phyloP scores from a whole-genome alignment of 1,284 basidiomycete species.

The Rhodotorula sp. region DNA sequence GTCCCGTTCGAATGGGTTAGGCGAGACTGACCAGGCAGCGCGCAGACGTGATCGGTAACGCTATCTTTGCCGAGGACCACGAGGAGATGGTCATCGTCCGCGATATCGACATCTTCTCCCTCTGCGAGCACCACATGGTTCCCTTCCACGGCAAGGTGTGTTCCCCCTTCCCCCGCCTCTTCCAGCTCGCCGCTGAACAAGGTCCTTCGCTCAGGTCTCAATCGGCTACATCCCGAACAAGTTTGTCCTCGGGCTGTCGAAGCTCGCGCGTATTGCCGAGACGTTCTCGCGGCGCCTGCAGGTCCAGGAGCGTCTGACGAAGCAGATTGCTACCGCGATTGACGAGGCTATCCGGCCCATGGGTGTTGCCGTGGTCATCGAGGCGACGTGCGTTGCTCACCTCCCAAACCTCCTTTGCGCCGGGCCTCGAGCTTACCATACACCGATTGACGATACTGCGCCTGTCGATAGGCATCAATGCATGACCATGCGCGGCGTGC shows the following conservation, averaged over 20 bases:
- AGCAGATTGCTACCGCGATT: conserved; percentile 94
- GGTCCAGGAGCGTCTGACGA: conserved; percentile 96
- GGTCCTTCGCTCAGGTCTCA: conserved; percentile 56
- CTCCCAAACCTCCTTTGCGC: too few relatives aligned
- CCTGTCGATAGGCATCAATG: conserved; percentile 77
- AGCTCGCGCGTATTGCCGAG: conserved; percentile 95
- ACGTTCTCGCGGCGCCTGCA: conserved; percentile 94
- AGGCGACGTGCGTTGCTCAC: conserved; percentile 74
- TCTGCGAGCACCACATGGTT: conserved; percentile 98
- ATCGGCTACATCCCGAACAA: conserved; percentile 92
- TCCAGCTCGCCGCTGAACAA: neutral
- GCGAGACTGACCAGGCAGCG: neutral
- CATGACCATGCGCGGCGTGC: conserved; percentile 99
- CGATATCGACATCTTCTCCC: conserved; percentile 94
- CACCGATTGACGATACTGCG: rapidly evolving
- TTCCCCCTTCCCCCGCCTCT: neutral
- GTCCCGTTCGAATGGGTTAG: rapidly evolving
- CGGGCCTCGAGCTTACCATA: neutral
- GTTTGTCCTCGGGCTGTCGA: conserved; percentile 93
- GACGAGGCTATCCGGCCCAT: conserved; percentile 96
- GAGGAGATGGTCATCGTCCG: conserved; percentile 99
- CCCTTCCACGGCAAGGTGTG: conserved; percentile 95
- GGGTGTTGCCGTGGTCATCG: conserved; percentile 99
- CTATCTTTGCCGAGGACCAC: conserved; percentile 98
- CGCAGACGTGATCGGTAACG: conserved; percentile 95